Evolutionary conservation across 164 flowering plant genomes (phyloP), one percentile per base, ranked within the genome.

Genomic region (Aristolochia contorta): DNA sequence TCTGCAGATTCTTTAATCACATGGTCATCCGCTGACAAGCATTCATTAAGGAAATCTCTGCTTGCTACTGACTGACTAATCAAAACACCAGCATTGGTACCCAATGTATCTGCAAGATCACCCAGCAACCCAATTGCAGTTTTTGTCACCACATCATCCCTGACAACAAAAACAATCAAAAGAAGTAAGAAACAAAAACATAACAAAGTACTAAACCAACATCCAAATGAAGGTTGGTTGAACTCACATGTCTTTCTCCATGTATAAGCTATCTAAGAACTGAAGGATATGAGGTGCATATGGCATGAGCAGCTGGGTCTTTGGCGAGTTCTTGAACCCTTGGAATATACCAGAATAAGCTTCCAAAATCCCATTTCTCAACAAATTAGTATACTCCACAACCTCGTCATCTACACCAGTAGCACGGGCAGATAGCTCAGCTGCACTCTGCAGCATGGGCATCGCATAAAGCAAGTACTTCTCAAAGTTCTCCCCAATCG

Each of bases 61-160:
- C 90, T 74, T 53, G 86, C 80, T 33, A 76, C 69, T 58, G 90
- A 82, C 54, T 84, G 90, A 71, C 78, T 85, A 69, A 88, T 83
- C 69, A 88, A 71, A 59, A 88, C 67, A 69, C 81, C 85, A 19
- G 90, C 92, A 71, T 80, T 78, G 68, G 77, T 74, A 67, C 90
- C 92, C 65, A 88, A 80, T 45, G 89, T 86, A 71, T 88, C 96
- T 4, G 96, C 92, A 27, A 89, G 77, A 79, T 88, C 96, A 66
- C 96, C 96, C 19, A 88, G 80, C 20, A 84, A 87, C 3, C 92
- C 92, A 61, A 89, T 78, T 25, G 92, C 96, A 62, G 91, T 83
- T 77, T 89, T 89, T 75, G 79, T 86, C 64, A 84, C 90, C 64
- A 75, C 75, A 68, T 86, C 96, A 73, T 88, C 92, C 96, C 92